Evolutionary conservation across 1,284 basidiomycete species (phyloP).

Genomic region (Puccinia horiana): DNA sequence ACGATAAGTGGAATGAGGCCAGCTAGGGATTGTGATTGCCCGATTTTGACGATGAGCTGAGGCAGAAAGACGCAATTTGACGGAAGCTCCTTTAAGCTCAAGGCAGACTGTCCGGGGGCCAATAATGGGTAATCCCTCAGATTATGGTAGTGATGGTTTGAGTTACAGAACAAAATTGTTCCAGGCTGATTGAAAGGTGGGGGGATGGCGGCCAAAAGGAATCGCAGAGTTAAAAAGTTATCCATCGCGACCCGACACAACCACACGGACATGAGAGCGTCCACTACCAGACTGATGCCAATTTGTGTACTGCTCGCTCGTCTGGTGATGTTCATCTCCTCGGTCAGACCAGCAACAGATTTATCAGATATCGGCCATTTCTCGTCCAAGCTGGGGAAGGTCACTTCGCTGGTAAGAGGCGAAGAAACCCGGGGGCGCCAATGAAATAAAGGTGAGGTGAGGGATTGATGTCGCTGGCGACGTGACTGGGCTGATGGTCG

Average conservation of each 20-base stretch:
- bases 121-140: conserved; percentile 31
- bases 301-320: conserved; percentile 27
- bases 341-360: background rate
- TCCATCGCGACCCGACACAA: conserved; percentile 36
- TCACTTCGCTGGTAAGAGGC: conserved; percentile 39
- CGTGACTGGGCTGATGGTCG: conserved; percentile 21
- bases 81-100: conserved; percentile 26
- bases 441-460: conserved; percentile 7
- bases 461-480: conserved; percentile 16
- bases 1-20: conserved; percentile 33
- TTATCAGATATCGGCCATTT: conserved; percentile 28
- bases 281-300: conserved; percentile 27
- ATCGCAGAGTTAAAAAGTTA: conserved; percentile 29
- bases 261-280: conserved; percentile 33
- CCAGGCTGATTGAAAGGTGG: conserved; percentile 28
- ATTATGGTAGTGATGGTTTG: conserved; percentile 7
- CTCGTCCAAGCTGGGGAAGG: conserved; percentile 31
- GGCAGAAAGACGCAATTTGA: conserved; percentile 42
- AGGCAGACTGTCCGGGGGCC: background rate
- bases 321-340: background rate
- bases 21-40: conserved; percentile 21
- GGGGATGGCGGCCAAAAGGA: conserved; percentile 30
- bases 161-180: conserved; percentile 35
- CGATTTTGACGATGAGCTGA: conserved; percentile 19
- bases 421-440: conserved; percentile 47